Percentiles rank a stretch among this genome's conserved stretches.
Evolutionary conservation across 164 flowering plant genomes (phyloP).

Genomic region (Echeveria elegans): DNA sequence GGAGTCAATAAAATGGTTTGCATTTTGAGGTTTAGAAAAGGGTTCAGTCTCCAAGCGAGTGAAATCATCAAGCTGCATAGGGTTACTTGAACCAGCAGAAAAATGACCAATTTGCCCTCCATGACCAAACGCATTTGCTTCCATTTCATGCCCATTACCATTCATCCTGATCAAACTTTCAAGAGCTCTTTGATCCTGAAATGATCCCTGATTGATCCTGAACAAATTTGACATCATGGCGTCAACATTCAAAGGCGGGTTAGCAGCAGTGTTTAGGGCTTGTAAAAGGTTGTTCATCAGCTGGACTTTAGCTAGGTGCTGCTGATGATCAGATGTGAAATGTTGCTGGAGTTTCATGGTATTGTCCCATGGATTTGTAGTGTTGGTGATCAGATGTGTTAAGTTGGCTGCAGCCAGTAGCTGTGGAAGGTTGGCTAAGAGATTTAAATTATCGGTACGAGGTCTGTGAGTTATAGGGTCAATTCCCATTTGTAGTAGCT

Average conservation of each 20-base stretch:
- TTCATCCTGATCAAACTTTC: slow-evolving; percentile 4
- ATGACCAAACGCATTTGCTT: background rate
- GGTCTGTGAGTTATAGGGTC: slow-evolving; percentile 59
- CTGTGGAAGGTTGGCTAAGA: slow-evolving; percentile 16
- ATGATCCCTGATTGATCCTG: background rate
- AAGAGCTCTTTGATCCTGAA: slow-evolving; percentile 6
- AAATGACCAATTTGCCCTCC: slow-evolving; percentile 2
- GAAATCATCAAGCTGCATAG: slow-evolving; percentile 4
- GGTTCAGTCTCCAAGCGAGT: background rate
- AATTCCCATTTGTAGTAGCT: slow-evolving; percentile 58
- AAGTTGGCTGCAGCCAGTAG: slow-evolving; percentile 11
- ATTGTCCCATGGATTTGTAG: slow-evolving; percentile 6
- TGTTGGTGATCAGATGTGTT: slow-evolving; percentile 8
- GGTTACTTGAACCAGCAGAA: slow-evolving; percentile 1
- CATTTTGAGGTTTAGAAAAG: background rate
- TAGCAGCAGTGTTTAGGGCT: background rate
- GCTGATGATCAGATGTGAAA: slow-evolving; percentile 8
- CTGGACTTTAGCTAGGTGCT: slow-evolving; percentile 3
- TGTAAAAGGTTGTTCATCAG: background rate
- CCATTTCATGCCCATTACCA: background rate
- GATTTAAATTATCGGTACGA: slow-evolving; percentile 25
- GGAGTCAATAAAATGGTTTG: background rate
- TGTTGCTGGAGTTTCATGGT: slow-evolving; percentile 6
- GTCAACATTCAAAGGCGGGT: slow-evolving; percentile 3
- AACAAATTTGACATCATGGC: background rate